Percentiles rank a stretch among this genome's conserved stretches.
Evolutionary conservation across 352 stramenopile genomes (phyloP).

Genomic region (Phytophthora crassamura): DNA sequence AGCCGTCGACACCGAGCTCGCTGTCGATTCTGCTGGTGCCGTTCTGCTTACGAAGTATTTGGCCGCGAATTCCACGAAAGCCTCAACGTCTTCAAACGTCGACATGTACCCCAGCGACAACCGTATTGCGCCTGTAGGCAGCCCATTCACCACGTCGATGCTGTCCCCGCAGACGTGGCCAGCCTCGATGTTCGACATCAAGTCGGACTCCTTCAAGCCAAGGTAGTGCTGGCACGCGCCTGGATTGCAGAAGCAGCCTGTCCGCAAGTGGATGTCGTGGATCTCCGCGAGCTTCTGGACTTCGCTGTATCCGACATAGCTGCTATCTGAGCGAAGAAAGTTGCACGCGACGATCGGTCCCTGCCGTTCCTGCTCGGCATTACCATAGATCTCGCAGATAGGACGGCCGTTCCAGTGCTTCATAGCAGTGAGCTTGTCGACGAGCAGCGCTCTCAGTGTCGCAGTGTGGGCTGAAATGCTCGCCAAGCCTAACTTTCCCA

Average conservation of each 20-base stretch:
- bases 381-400: conserved; percentile 71
- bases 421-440: conserved; percentile 38
- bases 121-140: conserved; percentile 72
- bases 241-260: conserved; percentile 84
- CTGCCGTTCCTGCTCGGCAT: conserved; percentile 9
- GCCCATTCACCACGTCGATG: conserved; percentile 69
- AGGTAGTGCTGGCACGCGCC: conserved; percentile 78
- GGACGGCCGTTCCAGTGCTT: conserved; percentile 59
- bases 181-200: conserved; percentile 59
- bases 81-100: conserved; percentile 67
- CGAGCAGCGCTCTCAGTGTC: conserved; percentile 50
- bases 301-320: conserved; percentile 76
- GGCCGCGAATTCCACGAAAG: conserved; percentile 55
- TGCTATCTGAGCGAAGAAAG: conserved; percentile 58
- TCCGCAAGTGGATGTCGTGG: conserved; percentile 74
- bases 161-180: conserved; percentile 77
- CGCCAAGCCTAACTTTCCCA: conserved; percentile 54
- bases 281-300: conserved; percentile 73
- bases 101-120: conserved; percentile 84
- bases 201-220: conserved; percentile 51
- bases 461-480: conserved; percentile 57
- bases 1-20: background rate
- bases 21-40: conserved; percentile 8
- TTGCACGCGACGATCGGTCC: conserved; percentile 72
- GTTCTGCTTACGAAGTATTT: conserved; percentile 68